Conservation (phyloP, 768 basidiomycete genomes). For the Lentinula sp. region DNA sequence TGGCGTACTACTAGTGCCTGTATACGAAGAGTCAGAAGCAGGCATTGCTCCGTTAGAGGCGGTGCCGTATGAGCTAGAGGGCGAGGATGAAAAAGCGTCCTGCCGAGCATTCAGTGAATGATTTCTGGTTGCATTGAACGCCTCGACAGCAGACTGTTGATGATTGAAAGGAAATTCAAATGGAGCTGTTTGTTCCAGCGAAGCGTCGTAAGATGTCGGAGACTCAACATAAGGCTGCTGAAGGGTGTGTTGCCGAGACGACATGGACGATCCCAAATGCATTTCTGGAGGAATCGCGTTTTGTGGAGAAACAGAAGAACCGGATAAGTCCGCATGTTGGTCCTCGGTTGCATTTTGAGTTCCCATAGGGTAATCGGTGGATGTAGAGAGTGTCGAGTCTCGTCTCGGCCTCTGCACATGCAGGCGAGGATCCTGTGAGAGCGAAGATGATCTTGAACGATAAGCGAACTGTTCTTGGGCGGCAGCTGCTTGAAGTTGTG, state of each 20-base stretch:
- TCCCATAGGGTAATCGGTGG: slow-evolving; percentile 1
- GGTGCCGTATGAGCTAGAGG: background rate
- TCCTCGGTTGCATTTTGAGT: background rate
- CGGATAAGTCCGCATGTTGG: background rate
- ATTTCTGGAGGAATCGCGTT: background rate
- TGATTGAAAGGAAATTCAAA: slow-evolving; percentile 1
- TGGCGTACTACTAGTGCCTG: background rate
- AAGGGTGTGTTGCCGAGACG: background rate
- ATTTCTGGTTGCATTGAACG: background rate
- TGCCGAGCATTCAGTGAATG: background rate
- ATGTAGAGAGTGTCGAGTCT: slow-evolving; percentile 1
- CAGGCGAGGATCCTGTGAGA: slow-evolving; percentile 6
- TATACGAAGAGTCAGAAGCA: background rate
- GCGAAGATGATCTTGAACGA: slow-evolving; percentile 4
- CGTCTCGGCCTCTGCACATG: slow-evolving; percentile 1
- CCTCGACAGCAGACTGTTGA: background rate
- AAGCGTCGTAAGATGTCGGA: slow-evolving; percentile 1
- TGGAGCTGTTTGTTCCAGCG: background rate
- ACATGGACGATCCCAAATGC: background rate
- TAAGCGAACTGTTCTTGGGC: slow-evolving; percentile 3
- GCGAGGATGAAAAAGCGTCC: background rate
- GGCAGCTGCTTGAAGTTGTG: background rate
- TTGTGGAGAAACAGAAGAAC: background rate
- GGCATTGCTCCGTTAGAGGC: background rate
- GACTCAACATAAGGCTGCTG: slow-evolving; percentile 2